Conservation (phyloP, 176 grass and related monocot genomes). For the Chrysopogon serrulatus region DNA sequence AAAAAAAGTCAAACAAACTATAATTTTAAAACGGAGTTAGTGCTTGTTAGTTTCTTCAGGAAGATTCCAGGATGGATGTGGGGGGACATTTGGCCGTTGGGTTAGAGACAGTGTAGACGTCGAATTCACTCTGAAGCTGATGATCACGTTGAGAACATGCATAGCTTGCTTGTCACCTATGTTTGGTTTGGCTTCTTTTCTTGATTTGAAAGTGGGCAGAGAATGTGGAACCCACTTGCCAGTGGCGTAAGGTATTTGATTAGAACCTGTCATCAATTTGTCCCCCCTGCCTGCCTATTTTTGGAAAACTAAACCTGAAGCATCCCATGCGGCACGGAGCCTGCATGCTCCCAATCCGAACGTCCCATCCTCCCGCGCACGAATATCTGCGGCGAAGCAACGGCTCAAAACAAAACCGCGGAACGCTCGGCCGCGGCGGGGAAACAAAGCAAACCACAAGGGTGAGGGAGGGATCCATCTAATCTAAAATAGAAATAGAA, state of each 20-base stretch:
- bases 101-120: background rate
- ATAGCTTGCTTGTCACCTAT: background rate
- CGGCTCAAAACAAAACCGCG: background rate
- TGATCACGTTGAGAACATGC: background rate
- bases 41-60: background rate
- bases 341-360: background rate
- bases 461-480: no score
- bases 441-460: no score
- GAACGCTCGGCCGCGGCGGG: slow-evolving; percentile 19
- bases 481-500: no score
- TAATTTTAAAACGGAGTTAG: no score
- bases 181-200: background rate
- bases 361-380: background rate
- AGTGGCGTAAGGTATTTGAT: background rate
- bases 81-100: background rate
- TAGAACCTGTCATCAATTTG: background rate
- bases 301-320: slow-evolving; percentile 21
- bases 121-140: background rate
- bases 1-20: no score
- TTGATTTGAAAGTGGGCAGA: background rate
- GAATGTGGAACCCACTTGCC: background rate
- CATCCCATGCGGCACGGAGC: slow-evolving; percentile 20
- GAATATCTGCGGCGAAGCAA: background rate
- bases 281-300: background rate
- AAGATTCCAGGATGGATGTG: background rate